These are phyloP conservation scores for Opeltia flavorubescens DNA, from an alignment of 495 filamentous ascomycete genomes.

Conservation along the genomic window DNA sequence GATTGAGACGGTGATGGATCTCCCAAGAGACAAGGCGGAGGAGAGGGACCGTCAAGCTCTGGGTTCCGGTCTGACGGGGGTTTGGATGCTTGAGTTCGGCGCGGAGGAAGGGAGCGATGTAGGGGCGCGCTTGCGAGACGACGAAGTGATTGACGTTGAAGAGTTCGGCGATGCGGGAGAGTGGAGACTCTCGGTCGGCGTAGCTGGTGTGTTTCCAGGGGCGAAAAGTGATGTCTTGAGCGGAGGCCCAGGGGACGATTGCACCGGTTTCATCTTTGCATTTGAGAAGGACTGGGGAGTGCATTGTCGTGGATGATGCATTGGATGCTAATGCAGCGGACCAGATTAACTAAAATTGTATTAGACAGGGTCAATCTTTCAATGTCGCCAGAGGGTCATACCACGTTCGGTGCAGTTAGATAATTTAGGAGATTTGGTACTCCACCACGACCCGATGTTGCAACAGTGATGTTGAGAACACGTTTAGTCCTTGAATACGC, in stretches of 20 bases:
- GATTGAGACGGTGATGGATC: conserved; percentile 65
- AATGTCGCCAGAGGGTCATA: conserved; percentile 29
- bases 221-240: conserved; percentile 50
- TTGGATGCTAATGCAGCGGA: conserved; percentile 90
- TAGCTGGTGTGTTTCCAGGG: conserved; percentile 56
- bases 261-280: conserved; percentile 71
- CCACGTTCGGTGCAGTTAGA: conserved; percentile 85
- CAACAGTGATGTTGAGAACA: conserved; percentile 85
- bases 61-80: conserved; percentile 39
- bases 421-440: conserved; percentile 84
- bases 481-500: conserved; percentile 76
- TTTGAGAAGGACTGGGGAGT: conserved; percentile 54
- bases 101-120: conserved; percentile 72
- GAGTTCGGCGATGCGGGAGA: conserved; percentile 72
- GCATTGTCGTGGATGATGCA: conserved; percentile 52
- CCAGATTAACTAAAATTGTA: conserved; percentile 55
- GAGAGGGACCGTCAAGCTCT: conserved; percentile 45
- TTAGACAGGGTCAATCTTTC: conserved; percentile 1
- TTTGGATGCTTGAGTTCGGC: conserved; percentile 66
- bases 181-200: conserved; percentile 60
- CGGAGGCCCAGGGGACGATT: conserved; percentile 62
- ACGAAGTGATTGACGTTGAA: conserved; percentile 92
- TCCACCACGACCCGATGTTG: conserved; percentile 55
- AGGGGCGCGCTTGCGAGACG: conserved; percentile 63
- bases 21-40: conserved; percentile 60